phyloP scores from a whole-genome alignment of 768 basidiomycete species.

The Xanthoconium purpureum region DNA sequence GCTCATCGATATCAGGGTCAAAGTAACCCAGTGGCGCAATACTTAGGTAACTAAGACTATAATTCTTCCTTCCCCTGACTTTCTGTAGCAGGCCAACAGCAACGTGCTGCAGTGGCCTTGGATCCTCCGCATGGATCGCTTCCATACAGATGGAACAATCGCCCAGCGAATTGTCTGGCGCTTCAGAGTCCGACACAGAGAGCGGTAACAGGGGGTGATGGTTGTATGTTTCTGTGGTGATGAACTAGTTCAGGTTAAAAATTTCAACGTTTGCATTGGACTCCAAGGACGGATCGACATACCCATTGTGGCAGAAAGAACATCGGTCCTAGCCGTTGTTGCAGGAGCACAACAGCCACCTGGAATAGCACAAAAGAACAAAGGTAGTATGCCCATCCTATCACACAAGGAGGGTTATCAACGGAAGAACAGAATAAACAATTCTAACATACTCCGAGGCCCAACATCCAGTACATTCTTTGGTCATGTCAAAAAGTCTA shows the following conservation, averaged over 20 bases:
- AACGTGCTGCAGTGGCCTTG: conserved; percentile 34
- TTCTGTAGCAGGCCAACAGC: conserved; percentile 37
- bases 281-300: conserved; percentile 22
- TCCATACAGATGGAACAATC: conserved; percentile 97
- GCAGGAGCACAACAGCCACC: conserved; percentile 58
- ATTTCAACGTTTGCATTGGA: neutral
- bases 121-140: conserved; percentile 57
- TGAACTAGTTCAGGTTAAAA: conserved; percentile 42
- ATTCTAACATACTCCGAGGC: conserved; percentile 54
- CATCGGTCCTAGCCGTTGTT: conserved; percentile 72
- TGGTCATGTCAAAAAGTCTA: conserved; percentile 82
- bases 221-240: conserved; percentile 62
- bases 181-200: conserved; percentile 60
- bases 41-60: conserved; percentile 67
- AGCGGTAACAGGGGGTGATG: conserved; percentile 78
- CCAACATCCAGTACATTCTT: conserved; percentile 84
- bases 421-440: neutral
- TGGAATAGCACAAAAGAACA: conserved; percentile 62
- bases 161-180: conserved; percentile 71
- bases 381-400: conserved; percentile 67
- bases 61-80: conserved; percentile 51
- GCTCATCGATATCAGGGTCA: neutral
- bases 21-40: neutral
- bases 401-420: conserved; percentile 1
- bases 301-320: conserved; percentile 81